phyloP scores from a whole-genome alignment of 345 rosid species.

The Gossypium herbaceum region DNA sequence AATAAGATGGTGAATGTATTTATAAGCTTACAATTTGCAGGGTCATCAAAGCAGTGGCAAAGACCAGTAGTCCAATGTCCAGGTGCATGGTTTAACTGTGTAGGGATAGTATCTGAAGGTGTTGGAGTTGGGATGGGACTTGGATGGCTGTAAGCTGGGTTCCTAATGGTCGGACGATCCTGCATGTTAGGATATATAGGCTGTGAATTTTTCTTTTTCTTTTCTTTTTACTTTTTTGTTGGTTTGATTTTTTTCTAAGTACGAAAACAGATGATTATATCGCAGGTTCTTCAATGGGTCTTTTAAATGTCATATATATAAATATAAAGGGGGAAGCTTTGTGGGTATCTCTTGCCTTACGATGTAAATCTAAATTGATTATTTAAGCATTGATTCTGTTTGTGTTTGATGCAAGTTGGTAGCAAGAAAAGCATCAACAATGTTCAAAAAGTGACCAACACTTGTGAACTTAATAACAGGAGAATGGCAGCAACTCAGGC shows the following conservation, averaged over 20 bases:
- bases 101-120: background rate
- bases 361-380: background rate
- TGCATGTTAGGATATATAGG: background rate
- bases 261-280: background rate
- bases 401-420: too few species aligned
- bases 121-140: background rate
- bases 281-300: background rate
- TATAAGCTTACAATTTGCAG: background rate
- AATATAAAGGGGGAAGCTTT: background rate
- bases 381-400: background rate
- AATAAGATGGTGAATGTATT: background rate
- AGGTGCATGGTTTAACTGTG: background rate
- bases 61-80: constrained; percentile 1
- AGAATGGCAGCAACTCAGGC: too few species aligned
- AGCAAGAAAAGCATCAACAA: too few species aligned
- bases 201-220: background rate
- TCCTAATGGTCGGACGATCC: background rate
- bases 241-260: background rate
- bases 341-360: background rate
- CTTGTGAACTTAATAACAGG: too few species aligned
- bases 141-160: background rate
- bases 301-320: too few species aligned
- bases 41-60: background rate
- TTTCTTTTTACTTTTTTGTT: background rate
- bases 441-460: too few species aligned